Evolutionary conservation across 495 filamentous ascomycete genomes (phyloP).

Genomic region (Hypoxylon intermedium): DNA sequence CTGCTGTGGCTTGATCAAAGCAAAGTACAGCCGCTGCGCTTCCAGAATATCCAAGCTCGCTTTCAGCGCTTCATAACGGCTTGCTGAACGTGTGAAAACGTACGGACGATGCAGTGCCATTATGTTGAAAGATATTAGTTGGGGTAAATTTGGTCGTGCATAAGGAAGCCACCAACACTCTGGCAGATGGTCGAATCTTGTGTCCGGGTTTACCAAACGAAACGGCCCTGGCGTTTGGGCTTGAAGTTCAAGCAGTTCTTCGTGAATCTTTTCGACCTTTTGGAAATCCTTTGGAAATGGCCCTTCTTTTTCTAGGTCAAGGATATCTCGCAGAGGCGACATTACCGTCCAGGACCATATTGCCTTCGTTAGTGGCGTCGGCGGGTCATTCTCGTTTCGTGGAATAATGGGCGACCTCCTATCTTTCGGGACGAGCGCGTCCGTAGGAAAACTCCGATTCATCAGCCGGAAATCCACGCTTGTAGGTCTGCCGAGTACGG

Average conservation of each 20-base stretch:
- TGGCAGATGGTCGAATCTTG: constrained; percentile 55
- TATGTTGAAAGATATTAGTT: constrained; percentile 58
- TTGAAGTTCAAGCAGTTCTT: constrained; percentile 55
- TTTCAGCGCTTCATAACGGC: constrained; percentile 59
- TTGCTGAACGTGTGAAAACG: constrained; percentile 63
- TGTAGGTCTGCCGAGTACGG: constrained; percentile 65
- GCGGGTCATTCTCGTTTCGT: constrained; percentile 48
- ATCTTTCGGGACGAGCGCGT: constrained; percentile 45
- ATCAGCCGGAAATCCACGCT: constrained; percentile 56
- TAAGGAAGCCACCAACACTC: constrained; percentile 62
- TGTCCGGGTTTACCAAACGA: constrained; percentile 62
- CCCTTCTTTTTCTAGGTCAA: constrained; percentile 59
- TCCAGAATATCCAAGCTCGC: constrained; percentile 63
- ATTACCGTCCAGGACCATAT: constrained; percentile 48
- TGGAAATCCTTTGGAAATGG: constrained; percentile 59
- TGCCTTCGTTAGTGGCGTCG: constrained; percentile 51
- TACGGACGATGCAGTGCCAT: constrained; percentile 69
- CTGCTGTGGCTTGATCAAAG: constrained; percentile 55
- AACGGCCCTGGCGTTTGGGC: constrained; percentile 59
- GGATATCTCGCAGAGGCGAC: constrained; percentile 46
- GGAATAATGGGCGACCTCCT: constrained; percentile 45
- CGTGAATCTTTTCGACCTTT: constrained; percentile 61
- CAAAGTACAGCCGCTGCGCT: constrained; percentile 60
- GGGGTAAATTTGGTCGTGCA: constrained; percentile 55
- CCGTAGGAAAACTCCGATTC: constrained; percentile 50